Evolutionary conservation across 768 basidiomycete species (phyloP), one percentile per base, ranked within the genome.

Genomic region (Kwoniella europaea): DNA sequence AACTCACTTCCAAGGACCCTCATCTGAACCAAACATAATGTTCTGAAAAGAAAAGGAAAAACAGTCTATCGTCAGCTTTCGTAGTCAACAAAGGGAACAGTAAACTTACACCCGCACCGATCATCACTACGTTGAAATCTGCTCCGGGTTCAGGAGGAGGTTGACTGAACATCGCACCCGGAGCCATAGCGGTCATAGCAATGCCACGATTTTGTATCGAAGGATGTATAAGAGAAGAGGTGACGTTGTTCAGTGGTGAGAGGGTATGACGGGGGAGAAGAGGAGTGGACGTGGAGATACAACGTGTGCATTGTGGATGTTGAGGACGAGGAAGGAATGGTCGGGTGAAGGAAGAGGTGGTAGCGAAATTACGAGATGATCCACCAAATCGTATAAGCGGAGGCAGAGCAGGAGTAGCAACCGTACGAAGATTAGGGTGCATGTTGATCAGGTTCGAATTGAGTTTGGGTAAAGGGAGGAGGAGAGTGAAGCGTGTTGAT

Each of bases 51-150:
- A 35, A 35, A 35, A 9, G 35, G 7, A 41, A 24, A 12, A 9
- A 22, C 52, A 20, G 42, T 42, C 20, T 53, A 52, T 69, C 65
- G 73, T 69, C 69, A 46, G 63, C 35, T 35, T 12, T 6, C 4
- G 10, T 59, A 35, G 35, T 16, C 57, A 10, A 59, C 18, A 46
- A 53, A 42, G 46, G 24, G 20, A 18, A 24, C n/a, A 18, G 56
- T 22, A 22, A 53, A 78, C 79, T 80, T 69, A 81, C 83, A 16
- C 94, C 95, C 29, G 95, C 95, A 62, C 95, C 95, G 76, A 98
- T 87, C 84, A 96, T 94, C 82, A 96, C 89, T 65, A 98, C 90
- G 83, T 97, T 96, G 87, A 97, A 97, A 79, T 90, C 87, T 74
- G 91, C 88, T 59, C 88, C 84, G 15, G 83, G 83, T 63, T 79